Conservation (phyloP, 2,329 filamentous ascomycete species). For the Ramularia endophylla region DNA sequence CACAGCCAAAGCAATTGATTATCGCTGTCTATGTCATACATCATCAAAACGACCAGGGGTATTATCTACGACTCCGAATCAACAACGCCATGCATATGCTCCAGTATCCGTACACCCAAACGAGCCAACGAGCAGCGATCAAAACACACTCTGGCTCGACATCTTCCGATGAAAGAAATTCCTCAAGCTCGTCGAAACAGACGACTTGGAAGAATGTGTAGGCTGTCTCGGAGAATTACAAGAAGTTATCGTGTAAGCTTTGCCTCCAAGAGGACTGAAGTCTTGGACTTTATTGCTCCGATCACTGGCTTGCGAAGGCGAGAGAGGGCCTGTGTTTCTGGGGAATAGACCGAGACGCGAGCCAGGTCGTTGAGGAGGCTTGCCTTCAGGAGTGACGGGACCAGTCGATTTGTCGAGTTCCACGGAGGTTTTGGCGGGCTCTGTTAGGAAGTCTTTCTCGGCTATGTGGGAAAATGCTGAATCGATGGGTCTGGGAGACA, state of each 20-base stretch:
- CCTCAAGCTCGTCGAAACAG: slow-evolving; percentile 11
- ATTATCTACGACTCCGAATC: no score
- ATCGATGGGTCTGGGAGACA: slow-evolving; percentile 10
- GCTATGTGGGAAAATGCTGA: slow-evolving; percentile 13
- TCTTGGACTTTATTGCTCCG: slow-evolving; percentile 2
- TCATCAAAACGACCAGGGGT: no score
- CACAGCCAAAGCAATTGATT: no score
- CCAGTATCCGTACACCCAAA: no score
- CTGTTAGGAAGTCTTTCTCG: slow-evolving; percentile 5
- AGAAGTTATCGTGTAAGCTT: slow-evolving; percentile 5
- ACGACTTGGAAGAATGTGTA: slow-evolving; percentile 9
- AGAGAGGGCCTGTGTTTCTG: slow-evolving; percentile 10
- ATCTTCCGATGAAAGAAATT: slow-evolving; percentile 13
- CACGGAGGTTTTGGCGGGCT: slow-evolving; percentile 3
- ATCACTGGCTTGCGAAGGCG: slow-evolving; percentile 10
- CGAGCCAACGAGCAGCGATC: no score
- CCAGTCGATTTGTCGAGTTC: background rate
- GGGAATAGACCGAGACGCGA: slow-evolving; percentile 14
- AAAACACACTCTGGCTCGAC: slow-evolving; percentile 5
- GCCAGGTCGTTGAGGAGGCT: slow-evolving; percentile 1
- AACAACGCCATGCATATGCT: no score
- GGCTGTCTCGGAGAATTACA: slow-evolving; percentile 3
- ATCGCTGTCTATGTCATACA: no score
- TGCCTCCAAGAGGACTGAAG: slow-evolving; percentile 6
- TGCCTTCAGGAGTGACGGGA: slow-evolving; percentile 1